A percentile compares a stretch with the other conserved stretches of the same genome.
Evolutionary conservation across 202 grass and related monocot genomes (phyloP).

Genomic region (Musa balbisiana): DNA sequence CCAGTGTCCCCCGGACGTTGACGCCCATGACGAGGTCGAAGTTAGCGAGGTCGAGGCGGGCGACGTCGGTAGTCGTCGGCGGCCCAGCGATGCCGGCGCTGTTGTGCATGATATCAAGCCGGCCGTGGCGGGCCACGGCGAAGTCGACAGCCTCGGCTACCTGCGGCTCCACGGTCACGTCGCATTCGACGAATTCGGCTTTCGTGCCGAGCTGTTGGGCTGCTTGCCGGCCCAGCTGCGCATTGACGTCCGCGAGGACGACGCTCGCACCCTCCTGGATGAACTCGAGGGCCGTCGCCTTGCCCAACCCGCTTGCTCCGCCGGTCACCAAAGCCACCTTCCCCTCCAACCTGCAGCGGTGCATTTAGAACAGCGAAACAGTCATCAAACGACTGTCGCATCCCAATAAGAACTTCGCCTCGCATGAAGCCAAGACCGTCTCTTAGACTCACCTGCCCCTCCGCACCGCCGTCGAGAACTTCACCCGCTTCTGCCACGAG

Average conservation of each 20-base stretch:
- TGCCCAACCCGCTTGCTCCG: constrained; percentile 65
- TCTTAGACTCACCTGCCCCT: not conserved
- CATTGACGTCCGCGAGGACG: constrained; percentile 55
- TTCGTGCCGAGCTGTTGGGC: constrained; percentile 35
- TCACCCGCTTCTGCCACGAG: not conserved
- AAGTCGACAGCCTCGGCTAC: constrained; percentile 48
- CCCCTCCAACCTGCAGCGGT: constrained; percentile 40
- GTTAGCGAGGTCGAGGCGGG: constrained; percentile 37
- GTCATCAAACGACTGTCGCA: no score
- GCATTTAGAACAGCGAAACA: not conserved
- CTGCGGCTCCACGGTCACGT: constrained; percentile 50
- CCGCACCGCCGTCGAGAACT: not conserved
- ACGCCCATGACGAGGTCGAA: constrained; percentile 61
- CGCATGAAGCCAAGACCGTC: constrained; percentile 22
- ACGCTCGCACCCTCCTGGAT: constrained; percentile 50
- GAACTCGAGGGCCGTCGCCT: constrained; percentile 68
- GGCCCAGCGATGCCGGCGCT: constrained; percentile 53
- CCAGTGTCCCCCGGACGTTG: constrained; percentile 65
- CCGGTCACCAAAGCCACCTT: constrained; percentile 71
- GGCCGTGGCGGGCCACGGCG: constrained; percentile 41
- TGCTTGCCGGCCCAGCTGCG: constrained; percentile 12
- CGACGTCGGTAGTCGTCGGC: constrained; percentile 24
- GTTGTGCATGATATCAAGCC: constrained; percentile 65
- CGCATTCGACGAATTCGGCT: constrained; percentile 56
- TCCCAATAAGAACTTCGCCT: no score